Percentiles rank a stretch among this genome's conserved stretches.
phyloP scores from a whole-genome alignment of 345 rosid species.

The Litchi chinensis region DNA sequence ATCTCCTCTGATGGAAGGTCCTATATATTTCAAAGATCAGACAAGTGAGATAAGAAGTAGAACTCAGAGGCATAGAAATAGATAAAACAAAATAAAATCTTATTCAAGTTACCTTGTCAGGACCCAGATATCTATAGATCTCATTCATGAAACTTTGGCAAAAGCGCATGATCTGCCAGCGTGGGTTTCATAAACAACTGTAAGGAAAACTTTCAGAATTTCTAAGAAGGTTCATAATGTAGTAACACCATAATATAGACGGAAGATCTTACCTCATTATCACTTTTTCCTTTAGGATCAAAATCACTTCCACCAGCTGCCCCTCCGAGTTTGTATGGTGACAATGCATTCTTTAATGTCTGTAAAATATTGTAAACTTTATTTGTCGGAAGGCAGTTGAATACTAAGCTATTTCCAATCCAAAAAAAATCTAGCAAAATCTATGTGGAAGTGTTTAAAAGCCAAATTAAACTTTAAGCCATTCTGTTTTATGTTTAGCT shows the following conservation, averaged over 20 bases:
- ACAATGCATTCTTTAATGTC: slow-evolving; percentile 95
- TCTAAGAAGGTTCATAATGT: slow-evolving; percentile 23
- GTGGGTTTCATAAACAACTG: slow-evolving; percentile 37
- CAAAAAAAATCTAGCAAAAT: slow-evolving; percentile 1
- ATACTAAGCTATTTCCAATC: background rate
- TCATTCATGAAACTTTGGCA: slow-evolving; percentile 99
- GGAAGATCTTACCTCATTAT: slow-evolving; percentile 69
- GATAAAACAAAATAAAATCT: slow-evolving; percentile 1
- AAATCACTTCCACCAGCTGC: slow-evolving; percentile 99
- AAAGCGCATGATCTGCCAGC: slow-evolving; percentile 90
- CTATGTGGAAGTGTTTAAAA: slow-evolving; percentile 1
- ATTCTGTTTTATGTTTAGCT: background rate
- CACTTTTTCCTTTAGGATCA: slow-evolving; percentile 99
- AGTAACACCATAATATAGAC: slow-evolving; percentile 19
- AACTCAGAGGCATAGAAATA: slow-evolving; percentile 15
- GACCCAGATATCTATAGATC: slow-evolving; percentile 86
- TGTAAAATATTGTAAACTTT: slow-evolving; percentile 31
- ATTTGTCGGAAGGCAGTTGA: background rate
- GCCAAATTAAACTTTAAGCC: background rate
- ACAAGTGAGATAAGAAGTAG: slow-evolving; percentile 1
- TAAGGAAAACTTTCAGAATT: slow-evolving; percentile 28
- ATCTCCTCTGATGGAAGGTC: slow-evolving; percentile 98
- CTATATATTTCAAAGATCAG: slow-evolving; percentile 37
- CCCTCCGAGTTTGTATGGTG: slow-evolving; percentile 97
- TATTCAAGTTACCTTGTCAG: slow-evolving; percentile 70